Evolutionary conservation across 805 yeast species (phyloP).

Genomic region (Hemisphaericaspora nanyangensis): DNA sequence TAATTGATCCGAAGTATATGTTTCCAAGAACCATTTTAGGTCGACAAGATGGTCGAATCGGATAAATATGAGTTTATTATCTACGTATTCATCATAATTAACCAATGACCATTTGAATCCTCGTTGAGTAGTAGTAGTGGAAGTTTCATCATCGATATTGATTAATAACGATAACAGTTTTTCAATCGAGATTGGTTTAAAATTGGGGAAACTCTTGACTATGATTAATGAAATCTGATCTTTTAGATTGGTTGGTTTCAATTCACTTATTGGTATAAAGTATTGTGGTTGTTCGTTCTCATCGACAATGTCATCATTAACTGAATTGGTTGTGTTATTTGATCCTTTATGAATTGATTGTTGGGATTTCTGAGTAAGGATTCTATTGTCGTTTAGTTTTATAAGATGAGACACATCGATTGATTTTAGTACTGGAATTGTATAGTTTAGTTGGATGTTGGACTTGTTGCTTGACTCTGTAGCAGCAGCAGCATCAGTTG

Average conservation of each 20-base stretch:
- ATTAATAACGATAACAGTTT: conserved; percentile 23
- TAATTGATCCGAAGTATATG: background rate
- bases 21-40: conserved; percentile 11
- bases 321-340: background rate
- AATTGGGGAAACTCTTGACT: conserved; percentile 30
- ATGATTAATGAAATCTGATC: conserved; percentile 33
- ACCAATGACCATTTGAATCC: conserved; percentile 33
- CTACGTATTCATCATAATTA: conserved; percentile 29
- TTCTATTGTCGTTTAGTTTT: conserved; percentile 10
- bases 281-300: conserved; percentile 15
- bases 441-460: conserved; percentile 2
- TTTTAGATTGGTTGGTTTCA: conserved; percentile 29
- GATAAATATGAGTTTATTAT: conserved; percentile 28
- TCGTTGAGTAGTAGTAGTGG: conserved; percentile 4
- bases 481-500: background rate
- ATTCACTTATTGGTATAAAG: conserved; percentile 22
- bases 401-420: conserved; percentile 14
- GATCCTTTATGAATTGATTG: background rate
- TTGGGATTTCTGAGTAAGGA: conserved; percentile 1
- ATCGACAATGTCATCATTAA: conserved; percentile 2
- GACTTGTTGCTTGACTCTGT: background rate
- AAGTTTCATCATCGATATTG: too few relatives aligned
- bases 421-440: conserved; percentile 15
- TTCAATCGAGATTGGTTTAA: conserved; percentile 27
- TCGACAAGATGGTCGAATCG: conserved; percentile 19